Conservation (phyloP, 495 filamentous ascomycete species). For the Lentithecium fluviatile region DNA sequence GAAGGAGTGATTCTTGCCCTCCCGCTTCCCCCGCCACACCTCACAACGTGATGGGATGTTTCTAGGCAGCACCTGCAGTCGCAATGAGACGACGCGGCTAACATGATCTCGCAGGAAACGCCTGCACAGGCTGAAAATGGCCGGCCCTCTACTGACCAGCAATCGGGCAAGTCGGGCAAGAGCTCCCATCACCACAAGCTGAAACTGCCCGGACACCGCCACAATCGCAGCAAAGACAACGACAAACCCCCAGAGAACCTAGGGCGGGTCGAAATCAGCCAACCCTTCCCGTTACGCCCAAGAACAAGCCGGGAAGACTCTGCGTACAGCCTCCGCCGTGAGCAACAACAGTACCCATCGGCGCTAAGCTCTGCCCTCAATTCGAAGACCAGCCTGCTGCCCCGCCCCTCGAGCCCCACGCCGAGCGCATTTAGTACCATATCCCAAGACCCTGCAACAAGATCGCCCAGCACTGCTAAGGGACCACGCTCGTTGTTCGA, state of each 20-base stretch:
- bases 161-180: constrained; percentile 33
- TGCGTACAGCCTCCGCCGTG: constrained; percentile 51
- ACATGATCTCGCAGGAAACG: constrained; percentile 23
- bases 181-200: constrained; percentile 54
- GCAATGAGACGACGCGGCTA: not conserved
- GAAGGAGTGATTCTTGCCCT: not conserved
- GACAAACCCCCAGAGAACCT: constrained; percentile 41
- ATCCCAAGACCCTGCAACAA: constrained; percentile 42
- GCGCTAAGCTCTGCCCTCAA: constrained; percentile 45
- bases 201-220: constrained; percentile 70
- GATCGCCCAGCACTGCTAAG: constrained; percentile 56
- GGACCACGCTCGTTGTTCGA: constrained; percentile 60
- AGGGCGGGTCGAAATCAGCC: constrained; percentile 29
- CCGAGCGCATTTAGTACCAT: constrained; percentile 61
- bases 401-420: constrained; percentile 72
- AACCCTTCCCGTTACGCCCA: constrained; percentile 49
- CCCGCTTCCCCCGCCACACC: too few relatives aligned
- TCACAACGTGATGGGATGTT: too few relatives aligned
- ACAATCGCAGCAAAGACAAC: constrained; percentile 73
- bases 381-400: constrained; percentile 50
- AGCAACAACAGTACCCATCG: constrained; percentile 41
- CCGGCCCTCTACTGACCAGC: constrained; percentile 28
- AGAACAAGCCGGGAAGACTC: constrained; percentile 71
- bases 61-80: not conserved
- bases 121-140: constrained; percentile 30